Conservation (phyloP, 2,329 filamentous ascomycete genomes). For the Hypoxylon sp. region DNA sequence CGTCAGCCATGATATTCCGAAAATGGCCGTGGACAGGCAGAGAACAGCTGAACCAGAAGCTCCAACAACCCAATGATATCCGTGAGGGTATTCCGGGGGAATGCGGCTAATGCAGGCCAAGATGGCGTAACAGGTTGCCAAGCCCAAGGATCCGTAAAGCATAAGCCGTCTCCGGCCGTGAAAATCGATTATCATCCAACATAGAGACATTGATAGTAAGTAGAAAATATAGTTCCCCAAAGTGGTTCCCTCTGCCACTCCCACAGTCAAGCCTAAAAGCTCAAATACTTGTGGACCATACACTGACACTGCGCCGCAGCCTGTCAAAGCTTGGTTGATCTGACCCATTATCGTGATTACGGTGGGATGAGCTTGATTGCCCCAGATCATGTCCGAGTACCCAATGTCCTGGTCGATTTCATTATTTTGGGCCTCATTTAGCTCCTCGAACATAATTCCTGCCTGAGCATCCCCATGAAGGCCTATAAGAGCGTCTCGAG, state of each 20-base stretch:
- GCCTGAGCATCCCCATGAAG: conserved; percentile 65
- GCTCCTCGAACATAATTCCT: conserved; percentile 61
- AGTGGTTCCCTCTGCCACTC: conserved; percentile 66
- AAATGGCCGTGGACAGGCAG: conserved; percentile 69
- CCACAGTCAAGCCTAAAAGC: conserved; percentile 67
- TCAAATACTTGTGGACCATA: conserved; percentile 75
- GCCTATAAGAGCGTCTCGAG: conserved; percentile 59
- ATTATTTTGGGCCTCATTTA: conserved; percentile 63
- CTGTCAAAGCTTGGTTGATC: conserved; percentile 69
- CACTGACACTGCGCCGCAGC: conserved; percentile 71
- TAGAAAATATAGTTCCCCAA: conserved; percentile 72
- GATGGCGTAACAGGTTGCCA: conserved; percentile 64
- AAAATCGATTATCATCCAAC: conserved; percentile 70
- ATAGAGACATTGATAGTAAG: no score
- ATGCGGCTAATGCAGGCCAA: conserved; percentile 65
- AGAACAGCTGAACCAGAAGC: conserved; percentile 65
- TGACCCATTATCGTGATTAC: conserved; percentile 73
- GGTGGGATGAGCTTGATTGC: conserved; percentile 70
- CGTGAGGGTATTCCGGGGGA: conserved; percentile 55
- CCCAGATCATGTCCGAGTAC: conserved; percentile 69
- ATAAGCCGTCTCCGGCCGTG: conserved; percentile 66
- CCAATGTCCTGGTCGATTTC: conserved; percentile 61
- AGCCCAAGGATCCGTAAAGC: conserved; percentile 62
- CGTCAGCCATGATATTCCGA: conserved; percentile 71
- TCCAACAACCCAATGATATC: conserved; percentile 58